These are phyloP conservation scores for Hyphopichia khmerensis DNA, from an alignment of 1,139 yeast genomes.

Conservation along the genomic window DNA sequence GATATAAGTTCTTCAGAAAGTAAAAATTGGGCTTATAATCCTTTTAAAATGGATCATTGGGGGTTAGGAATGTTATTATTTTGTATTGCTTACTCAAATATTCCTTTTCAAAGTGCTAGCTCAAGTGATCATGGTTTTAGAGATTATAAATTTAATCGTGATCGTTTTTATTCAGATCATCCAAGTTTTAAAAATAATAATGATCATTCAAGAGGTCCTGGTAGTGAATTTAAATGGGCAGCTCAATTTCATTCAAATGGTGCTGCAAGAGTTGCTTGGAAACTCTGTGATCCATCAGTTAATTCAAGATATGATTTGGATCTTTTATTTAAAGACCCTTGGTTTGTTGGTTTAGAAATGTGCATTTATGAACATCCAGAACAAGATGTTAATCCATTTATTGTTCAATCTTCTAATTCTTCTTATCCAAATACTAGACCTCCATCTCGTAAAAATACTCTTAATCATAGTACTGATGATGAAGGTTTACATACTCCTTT, in stretches of 20 bases:
- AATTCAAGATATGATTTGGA: conserved; percentile 53
- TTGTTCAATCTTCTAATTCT: conserved; percentile 19
- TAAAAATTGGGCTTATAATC: conserved; percentile 55
- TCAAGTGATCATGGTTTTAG: conserved; percentile 54
- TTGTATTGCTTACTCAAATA: conserved; percentile 56
- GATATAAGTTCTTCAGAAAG: conserved; percentile 34
- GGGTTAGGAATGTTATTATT: conserved; percentile 67
- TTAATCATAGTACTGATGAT: conserved; percentile 11
- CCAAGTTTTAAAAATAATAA: conserved; percentile 54
- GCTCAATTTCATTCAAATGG: conserved; percentile 56
- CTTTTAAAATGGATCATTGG: conserved; percentile 72
- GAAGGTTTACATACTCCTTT: conserved; percentile 28
- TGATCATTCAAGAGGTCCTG: conserved; percentile 52
- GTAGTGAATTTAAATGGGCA: conserved; percentile 65
- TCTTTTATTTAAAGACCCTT: conserved; percentile 58
- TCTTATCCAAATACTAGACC: conserved; percentile 33
- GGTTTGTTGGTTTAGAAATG: conserved; percentile 61
- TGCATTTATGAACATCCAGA: conserved; percentile 58
- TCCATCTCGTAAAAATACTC: conserved; percentile 36
- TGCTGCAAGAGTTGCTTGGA: conserved; percentile 73
- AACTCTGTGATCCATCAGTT: conserved; percentile 65
- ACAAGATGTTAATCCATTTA: conserved; percentile 42
- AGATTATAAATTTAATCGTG: conserved; percentile 56
- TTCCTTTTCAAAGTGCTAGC: conserved; percentile 60
- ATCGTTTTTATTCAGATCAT: conserved; percentile 47